Evolutionary conservation across 192 early-diverging fungal species (phyloP).

Genomic region (Umbelopsis sp.): DNA sequence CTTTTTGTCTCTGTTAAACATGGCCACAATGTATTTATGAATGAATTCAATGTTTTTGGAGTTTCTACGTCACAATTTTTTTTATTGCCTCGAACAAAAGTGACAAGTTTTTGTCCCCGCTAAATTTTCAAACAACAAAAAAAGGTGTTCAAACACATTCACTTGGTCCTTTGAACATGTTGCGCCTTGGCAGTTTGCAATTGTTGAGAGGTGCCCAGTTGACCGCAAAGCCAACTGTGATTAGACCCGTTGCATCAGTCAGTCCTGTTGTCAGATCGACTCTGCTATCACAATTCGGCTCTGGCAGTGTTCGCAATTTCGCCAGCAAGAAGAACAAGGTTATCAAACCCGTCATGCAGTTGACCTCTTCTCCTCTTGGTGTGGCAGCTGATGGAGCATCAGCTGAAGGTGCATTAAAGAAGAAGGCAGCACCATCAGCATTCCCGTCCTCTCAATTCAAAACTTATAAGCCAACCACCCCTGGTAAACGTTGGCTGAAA

Average conservation of each 20-base stretch:
- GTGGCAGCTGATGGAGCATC: constrained; percentile 21
- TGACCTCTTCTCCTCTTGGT: constrained; percentile 21
- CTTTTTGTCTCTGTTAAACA: too few relatives aligned
- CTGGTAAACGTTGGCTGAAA: constrained; percentile 83
- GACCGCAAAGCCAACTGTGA: background rate
- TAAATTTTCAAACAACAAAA: constrained; percentile 15
- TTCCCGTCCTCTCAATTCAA: constrained; percentile 74
- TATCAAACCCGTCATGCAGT: background rate
- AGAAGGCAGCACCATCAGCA: constrained; percentile 18
- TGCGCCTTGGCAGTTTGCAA: constrained; percentile 26
- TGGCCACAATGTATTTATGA: background rate
- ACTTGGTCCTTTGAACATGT: constrained; percentile 17
- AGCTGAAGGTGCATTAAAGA: constrained; percentile 30
- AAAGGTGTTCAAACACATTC: background rate
- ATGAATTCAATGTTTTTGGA: background rate
- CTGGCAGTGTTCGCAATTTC: constrained; percentile 20
- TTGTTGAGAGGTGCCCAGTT: constrained; percentile 18
- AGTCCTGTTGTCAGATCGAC: background rate
- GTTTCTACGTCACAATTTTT: background rate
- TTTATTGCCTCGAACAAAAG: background rate
- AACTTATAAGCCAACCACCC: constrained; percentile 87
- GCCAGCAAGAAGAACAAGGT: constrained; percentile 17
- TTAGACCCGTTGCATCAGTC: background rate
- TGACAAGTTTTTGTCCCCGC: background rate
- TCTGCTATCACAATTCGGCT: background rate